Base-by-base conservation (phyloP, 129 eudicot genomes). In the Glebionis coronaria region DNA sequence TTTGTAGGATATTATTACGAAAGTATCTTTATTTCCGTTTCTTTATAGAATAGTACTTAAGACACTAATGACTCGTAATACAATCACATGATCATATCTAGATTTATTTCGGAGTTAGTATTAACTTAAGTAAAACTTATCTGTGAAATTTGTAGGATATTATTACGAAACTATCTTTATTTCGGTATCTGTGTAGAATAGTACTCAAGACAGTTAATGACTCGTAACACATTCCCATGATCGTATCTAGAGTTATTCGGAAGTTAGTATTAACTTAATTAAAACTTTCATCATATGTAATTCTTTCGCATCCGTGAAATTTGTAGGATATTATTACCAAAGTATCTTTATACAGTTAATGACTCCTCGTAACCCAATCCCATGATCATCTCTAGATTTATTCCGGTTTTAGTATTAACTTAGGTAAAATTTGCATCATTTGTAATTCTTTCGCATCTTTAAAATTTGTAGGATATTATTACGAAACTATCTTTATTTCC, bases 171-270 rank as follows among this genome's bases (percentile, higher is more conserved):
- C 4, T 28, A 65, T 47, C 25, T 23, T 47, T 27, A 9, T 9
- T 65, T 65, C 49, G 57, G 25, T 47, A 46, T 47, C 70, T 47
- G 44, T 45, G 47, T 15, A 8, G 25, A 60, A 60, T 60, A 21
- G 5, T 44, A 64, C 69, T 45, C 46, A 9, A 0, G 23, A 40
- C 66, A 64, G 6, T 47, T 44, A 12, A 15, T 64, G 69, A 21
- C 69, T 63, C 46, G 20, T 64, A 44, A 23, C 15, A n/a, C 69
- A 12, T 40, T 8, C 3, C 25, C 2, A 3, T 65, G 20, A 64
- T 64, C 56, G 23, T 45, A 14, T 64, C 9, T 44, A 7, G 7
- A 64, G 45, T 64, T 23, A 23, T 42, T 46, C 42, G 19, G n/a
- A n/a, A n/a, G n/a, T n/a, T n/a, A n/a, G n/a, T n/a, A n/a, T n/a